Evolutionary conservation across 441 rosid genomes (phyloP), one percentile per base, ranked within the genome.

Genomic region (Adansonia rubrostipa): DNA sequence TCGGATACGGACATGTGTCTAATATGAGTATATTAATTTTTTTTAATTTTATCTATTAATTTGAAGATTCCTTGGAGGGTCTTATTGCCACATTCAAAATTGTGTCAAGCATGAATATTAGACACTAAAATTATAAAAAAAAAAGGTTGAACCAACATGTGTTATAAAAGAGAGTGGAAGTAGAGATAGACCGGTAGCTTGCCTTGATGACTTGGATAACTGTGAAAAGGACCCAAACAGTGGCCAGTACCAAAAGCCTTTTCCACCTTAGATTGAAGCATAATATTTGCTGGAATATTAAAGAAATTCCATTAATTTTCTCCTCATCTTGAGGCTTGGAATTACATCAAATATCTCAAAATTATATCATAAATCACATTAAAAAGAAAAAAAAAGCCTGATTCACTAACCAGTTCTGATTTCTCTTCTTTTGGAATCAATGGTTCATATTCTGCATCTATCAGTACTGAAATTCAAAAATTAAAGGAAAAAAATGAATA

Each of bases 171-270:
- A 36, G 40, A 36, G 40, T 36, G 5, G 40, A 36, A 36, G 5
- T 3, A 54, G 53, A 53, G 53, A 70, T 62, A 66, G 50, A 69
- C 0, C 54, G 56, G 9, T n/a, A 79, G 20, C 86, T 86, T 87
- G 84, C 99, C 97, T 94, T 96, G 76, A 88, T 6, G 78, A 94
- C 50, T 86, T 96, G 98, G 54, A 96, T 88, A 7, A 92, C 77
- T 20, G 94, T 90, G 90, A 92, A 94, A 77, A 79, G 76, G 36
- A 69, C 71, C 99, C 99, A 96, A 45, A 94, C 86, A 73, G 81
- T 10, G 0, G 84, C 5, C 13, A 96, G 86, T 22, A 90, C 78
- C 56, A 83, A 58, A 72, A 88, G 81, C 81, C 89, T 79, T 86
- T 91, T 94, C 97, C 91, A 92, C 70, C 84, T 89, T 8, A 96